A percentile compares a stretch with the other conserved stretches of the same genome.
phyloP scores from a whole-genome alignment of 202 grass and related monocot species.

The Brachypodium distachyon region DNA sequence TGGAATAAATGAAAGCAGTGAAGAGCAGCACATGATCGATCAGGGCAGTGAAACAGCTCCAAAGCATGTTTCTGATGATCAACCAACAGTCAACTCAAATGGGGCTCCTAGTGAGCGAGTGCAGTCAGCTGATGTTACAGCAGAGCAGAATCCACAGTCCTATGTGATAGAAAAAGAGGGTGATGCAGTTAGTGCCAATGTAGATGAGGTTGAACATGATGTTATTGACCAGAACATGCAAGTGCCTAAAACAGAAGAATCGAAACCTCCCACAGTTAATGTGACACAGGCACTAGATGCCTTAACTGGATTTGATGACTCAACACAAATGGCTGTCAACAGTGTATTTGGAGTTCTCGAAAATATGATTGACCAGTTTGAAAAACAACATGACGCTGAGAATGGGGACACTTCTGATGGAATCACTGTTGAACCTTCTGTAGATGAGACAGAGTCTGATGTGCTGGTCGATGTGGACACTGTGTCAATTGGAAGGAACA shows the following conservation, averaged over 20 bases:
- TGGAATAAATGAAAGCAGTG: constrained; percentile 22
- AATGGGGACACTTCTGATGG: constrained; percentile 19
- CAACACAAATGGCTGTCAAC: constrained; percentile 90
- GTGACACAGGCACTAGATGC: constrained; percentile 82
- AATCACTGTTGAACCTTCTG: constrained; percentile 1
- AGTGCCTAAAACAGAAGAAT: constrained; percentile 48
- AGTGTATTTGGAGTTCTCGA: constrained; percentile 93
- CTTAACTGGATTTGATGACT: constrained; percentile 96
- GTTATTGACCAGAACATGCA: constrained; percentile 36
- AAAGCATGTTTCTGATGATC: constrained; percentile 47
- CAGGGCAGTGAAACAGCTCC: constrained; percentile 28
- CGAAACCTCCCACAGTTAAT: constrained; percentile 43
- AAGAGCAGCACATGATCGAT: constrained; percentile 20
- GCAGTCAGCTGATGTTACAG: constrained; percentile 33
- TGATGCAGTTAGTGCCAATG: constrained; percentile 32
- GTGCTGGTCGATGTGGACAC: constrained; percentile 7
- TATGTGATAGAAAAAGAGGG: constrained; percentile 39
- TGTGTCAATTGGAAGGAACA: constrained; percentile 16
- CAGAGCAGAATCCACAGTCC: constrained; percentile 39
- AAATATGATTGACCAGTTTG: constrained; percentile 80
- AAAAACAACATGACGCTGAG: constrained; percentile 54
- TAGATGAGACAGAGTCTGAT: constrained; percentile 9
- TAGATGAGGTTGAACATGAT: constrained; percentile 49
- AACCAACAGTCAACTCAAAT: constrained; percentile 25
- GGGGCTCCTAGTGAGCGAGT: constrained; percentile 29